Evolutionary conservation across 345 rosid species (phyloP).

Genomic region (Firmiana major): DNA sequence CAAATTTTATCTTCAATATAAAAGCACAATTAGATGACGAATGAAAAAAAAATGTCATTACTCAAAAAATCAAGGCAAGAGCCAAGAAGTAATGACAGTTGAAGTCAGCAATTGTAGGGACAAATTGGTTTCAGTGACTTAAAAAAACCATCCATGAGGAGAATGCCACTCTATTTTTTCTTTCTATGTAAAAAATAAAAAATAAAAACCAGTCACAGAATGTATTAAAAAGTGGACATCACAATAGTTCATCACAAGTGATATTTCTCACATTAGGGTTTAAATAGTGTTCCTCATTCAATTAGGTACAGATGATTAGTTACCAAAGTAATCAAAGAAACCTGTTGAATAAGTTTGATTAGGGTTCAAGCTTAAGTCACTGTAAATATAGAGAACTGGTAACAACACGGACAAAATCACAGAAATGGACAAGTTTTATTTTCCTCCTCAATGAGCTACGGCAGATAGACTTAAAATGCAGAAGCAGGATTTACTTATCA

Average conservation of each 20-base stretch:
- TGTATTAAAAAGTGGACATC: not conserved
- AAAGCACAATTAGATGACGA: not conserved
- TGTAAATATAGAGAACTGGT: not conserved
- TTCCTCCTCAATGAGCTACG: not conserved
- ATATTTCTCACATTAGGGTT: not conserved
- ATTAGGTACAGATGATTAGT: not conserved
- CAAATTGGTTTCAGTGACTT: not conserved
- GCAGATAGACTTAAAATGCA: not conserved
- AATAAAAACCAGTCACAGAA: not conserved
- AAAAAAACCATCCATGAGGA: not conserved
- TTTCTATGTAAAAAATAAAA: not conserved
- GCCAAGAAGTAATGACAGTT: not conserved
- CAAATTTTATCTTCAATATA: not conserved
- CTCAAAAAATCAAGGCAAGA: not conserved
- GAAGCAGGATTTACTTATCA: not conserved
- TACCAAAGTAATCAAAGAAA: not conserved
- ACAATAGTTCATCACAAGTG: not conserved
- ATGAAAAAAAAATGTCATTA: not conserved
- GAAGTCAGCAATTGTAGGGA: not conserved
- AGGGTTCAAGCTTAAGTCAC: not conserved
- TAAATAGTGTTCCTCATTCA: not conserved
- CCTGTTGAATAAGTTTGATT: not conserved
- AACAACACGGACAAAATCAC: not conserved
- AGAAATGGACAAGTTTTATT: not conserved
- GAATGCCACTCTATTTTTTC: not conserved